Evolutionary conservation across 2,329 filamentous ascomycete genomes (phyloP).

Genomic region (Sarocladium strictum): DNA sequence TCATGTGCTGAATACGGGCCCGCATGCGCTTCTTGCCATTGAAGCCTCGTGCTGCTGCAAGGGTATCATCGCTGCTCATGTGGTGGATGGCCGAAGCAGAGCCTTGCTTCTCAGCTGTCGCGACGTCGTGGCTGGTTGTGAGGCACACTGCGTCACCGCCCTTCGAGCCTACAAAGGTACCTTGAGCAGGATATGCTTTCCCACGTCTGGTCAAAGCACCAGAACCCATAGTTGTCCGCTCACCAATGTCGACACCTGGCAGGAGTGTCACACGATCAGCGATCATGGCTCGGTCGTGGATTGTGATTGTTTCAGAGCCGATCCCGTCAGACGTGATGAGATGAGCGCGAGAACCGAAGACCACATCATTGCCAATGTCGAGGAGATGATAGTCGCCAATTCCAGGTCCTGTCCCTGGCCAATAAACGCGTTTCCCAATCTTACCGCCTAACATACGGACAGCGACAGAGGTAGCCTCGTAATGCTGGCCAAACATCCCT

Average conservation of each 20-base stretch:
- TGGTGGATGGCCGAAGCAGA: slow-evolving; percentile 10
- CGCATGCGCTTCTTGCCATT: slow-evolving; percentile 11
- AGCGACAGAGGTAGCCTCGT: slow-evolving; percentile 46
- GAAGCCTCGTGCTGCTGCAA: slow-evolving; percentile 11
- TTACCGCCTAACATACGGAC: slow-evolving; percentile 45
- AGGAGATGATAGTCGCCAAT: slow-evolving; percentile 50
- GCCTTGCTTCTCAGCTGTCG: slow-evolving; percentile 9
- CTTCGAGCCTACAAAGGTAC: slow-evolving; percentile 47
- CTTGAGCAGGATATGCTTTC: slow-evolving; percentile 35
- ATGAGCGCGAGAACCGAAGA: slow-evolving; percentile 50
- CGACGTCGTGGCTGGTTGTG: slow-evolving; percentile 16
- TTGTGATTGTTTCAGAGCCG: slow-evolving; percentile 40
- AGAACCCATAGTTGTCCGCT: slow-evolving; percentile 45
- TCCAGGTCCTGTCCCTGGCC: slow-evolving; percentile 49
- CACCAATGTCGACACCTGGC: slow-evolving; percentile 44
- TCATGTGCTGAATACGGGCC: slow-evolving; percentile 16
- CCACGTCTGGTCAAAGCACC: slow-evolving; percentile 44
- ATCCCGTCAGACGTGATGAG: slow-evolving; percentile 46
- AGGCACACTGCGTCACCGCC: slow-evolving; percentile 42
- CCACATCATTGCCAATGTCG: slow-evolving; percentile 52
- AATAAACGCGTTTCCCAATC: slow-evolving; percentile 48
- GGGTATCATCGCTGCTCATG: slow-evolving; percentile 18
- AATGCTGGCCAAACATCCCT: slow-evolving; percentile 46
- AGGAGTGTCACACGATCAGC: slow-evolving; percentile 48
- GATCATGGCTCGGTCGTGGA: slow-evolving; percentile 47